Conservation (phyloP, 441 rosid species). For the Mallotus repandus region DNA sequence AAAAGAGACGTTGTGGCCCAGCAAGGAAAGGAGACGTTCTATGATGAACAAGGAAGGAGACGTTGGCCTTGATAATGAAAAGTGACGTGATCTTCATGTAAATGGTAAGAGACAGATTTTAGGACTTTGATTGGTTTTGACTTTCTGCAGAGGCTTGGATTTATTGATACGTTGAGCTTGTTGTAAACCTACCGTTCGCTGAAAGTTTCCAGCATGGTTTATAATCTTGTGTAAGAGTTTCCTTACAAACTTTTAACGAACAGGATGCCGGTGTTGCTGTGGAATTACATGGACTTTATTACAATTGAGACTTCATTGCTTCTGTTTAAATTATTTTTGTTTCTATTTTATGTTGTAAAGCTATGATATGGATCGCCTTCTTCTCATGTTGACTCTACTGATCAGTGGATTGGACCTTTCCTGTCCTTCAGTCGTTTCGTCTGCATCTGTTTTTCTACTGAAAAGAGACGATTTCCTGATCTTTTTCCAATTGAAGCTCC, state of each 20-base stretch:
- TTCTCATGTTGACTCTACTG: conserved; percentile 24
- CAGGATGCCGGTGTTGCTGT: neutral
- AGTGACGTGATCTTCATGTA: too few relatives aligned
- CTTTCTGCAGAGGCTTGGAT: too few relatives aligned
- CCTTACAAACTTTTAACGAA: neutral
- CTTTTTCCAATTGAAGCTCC: conserved; percentile 52
- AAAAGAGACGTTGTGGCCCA: too few relatives aligned
- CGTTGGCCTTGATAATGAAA: too few relatives aligned
- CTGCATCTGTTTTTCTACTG: conserved; percentile 42
- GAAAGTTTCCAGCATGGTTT: too few relatives aligned
- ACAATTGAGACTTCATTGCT: neutral
- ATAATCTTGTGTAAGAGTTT: neutral
- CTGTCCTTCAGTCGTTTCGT: conserved; percentile 30
- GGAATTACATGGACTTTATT: neutral
- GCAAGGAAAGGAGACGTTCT: too few relatives aligned
- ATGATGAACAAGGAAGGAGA: too few relatives aligned
- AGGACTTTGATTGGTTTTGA: too few relatives aligned
- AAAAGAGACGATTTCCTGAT: conserved; percentile 46
- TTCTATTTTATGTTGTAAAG: neutral
- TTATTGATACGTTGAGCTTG: too few relatives aligned
- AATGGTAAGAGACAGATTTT: too few relatives aligned
- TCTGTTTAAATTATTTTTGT: neutral
- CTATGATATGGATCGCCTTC: conserved; percentile 39
- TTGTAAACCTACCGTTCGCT: too few relatives aligned
- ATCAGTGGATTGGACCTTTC: conserved; percentile 22